phyloP scores from a whole-genome alignment of 2,329 filamentous ascomycete genomes.

The Monosporascus sp. region DNA sequence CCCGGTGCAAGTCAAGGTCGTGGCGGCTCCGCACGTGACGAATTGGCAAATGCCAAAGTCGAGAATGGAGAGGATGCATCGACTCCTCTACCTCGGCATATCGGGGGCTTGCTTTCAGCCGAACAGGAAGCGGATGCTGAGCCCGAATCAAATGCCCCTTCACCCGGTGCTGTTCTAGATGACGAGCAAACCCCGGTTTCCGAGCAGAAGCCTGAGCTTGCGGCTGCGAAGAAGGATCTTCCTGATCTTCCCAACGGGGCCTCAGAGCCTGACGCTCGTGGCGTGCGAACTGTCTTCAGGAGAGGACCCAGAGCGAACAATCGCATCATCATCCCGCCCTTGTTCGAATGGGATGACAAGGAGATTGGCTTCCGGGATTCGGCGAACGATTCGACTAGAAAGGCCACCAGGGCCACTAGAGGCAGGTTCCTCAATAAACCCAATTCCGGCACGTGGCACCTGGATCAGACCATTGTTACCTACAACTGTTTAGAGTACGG shows the following conservation, averaged over 20 bases:
- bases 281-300: constrained; percentile 43
- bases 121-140: constrained; percentile 27
- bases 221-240: constrained; percentile 20
- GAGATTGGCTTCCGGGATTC: constrained; percentile 59
- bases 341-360: constrained; percentile 44
- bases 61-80: constrained; percentile 26
- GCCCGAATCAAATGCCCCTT: constrained; percentile 27
- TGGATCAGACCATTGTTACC: constrained; percentile 48
- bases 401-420: constrained; percentile 47
- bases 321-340: constrained; percentile 47
- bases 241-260: constrained; percentile 34
- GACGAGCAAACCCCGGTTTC: constrained; percentile 15
- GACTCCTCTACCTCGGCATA: constrained; percentile 34
- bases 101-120: constrained; percentile 33
- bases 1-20: constrained; percentile 16
- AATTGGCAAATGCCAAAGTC: constrained; percentile 1
- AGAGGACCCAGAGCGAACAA: constrained; percentile 41
- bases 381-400: constrained; percentile 49
- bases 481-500: constrained; percentile 47
- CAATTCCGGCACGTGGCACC: constrained; percentile 49
- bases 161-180: constrained; percentile 17
- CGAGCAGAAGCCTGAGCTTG: constrained; percentile 16
- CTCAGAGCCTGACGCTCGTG: constrained; percentile 46
- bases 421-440: constrained; percentile 51
- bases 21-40: not conserved